phyloP scores from a whole-genome alignment of 495 filamentous ascomycete genomes.

The Tuber microsphaerosporum region DNA sequence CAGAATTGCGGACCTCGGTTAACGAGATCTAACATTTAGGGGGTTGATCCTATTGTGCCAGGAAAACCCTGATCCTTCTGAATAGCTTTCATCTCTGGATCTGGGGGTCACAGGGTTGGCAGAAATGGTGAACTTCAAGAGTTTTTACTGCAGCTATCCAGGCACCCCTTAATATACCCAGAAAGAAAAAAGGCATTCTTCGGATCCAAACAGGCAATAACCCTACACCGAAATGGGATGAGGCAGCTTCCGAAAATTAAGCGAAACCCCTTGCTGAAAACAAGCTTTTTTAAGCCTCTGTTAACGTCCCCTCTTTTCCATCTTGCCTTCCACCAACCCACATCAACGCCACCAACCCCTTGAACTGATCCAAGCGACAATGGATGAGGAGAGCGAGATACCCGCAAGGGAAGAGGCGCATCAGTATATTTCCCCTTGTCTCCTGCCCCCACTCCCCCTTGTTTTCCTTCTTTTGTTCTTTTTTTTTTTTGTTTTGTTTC shows the following conservation, averaged over 20 bases:
- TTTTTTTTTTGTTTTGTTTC: not conserved
- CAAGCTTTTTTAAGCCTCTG: constrained; percentile 3
- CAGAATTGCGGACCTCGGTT: not conserved
- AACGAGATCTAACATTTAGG: not conserved
- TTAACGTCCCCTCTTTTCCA: constrained; percentile 3
- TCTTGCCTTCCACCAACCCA: not conserved
- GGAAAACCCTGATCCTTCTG: not conserved
- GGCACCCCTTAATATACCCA: not conserved
- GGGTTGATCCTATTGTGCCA: not conserved
- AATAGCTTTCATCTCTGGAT: not conserved
- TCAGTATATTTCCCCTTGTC: constrained; percentile 17
- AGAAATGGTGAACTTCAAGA: not conserved
- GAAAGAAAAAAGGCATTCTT: not conserved
- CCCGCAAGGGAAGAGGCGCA: constrained; percentile 25
- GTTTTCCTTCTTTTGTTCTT: not conserved
- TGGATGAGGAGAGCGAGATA: constrained; percentile 16
- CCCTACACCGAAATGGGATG: not conserved
- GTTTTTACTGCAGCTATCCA: not conserved
- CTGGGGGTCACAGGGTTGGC: not conserved
- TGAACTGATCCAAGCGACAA: constrained; percentile 14
- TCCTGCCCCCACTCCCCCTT: not conserved
- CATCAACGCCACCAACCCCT: not conserved
- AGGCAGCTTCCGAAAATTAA: not conserved
- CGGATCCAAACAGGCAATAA: not conserved
- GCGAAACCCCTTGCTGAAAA: not conserved